Base-by-base conservation (phyloP, 805 yeast genomes). In the Saccharomycopsis synnaedendra region DNA sequence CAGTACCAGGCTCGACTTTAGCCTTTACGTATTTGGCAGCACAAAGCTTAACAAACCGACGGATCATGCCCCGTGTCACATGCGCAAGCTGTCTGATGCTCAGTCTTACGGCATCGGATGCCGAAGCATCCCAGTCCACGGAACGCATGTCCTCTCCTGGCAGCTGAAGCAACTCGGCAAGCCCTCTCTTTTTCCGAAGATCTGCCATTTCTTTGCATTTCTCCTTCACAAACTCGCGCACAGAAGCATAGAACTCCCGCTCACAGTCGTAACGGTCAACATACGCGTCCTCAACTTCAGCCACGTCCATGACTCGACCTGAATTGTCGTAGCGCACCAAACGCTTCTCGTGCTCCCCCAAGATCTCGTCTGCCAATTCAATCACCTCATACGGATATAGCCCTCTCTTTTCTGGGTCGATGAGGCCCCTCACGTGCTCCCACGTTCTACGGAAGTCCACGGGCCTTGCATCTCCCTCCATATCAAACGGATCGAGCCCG, bases 381-480 rank as follows among this genome's bases (percentile, higher is more conserved):
- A 69, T 59, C 29, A 87, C 75, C 62, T 85, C 79, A 59, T 71
- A 85, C 5, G 97, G 97, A 35, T 75, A 64, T 48, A 89, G 64
- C 3, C 83, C 76, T 32, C 57, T 56, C 11, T 76, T 87, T 0
- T 66, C 50, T 43, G 70, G 67, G 56, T 75, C 68, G 54, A 78
- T 80, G 48, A 86, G 68, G 64, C 84, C 82, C 11, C 44, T 33
- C 5, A 96, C 81, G 63, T 93, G 98, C 54, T 81, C 88, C 99
- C 99, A 93, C 29, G 95, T 86, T 61, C 97, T 79, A 48, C 71
- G 72, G 63, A 93, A 90, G 62, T 94, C 88, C 35, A 93, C 98
- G 0, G 99, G 98, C 58, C 72, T 78, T 1, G 97, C 96, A 65
- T 94, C 96, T 56, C 98, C 98, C 67, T 94, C 99, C 98, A 93